Evolutionary conservation across 2,329 filamentous ascomycete species (phyloP).

Genomic region (Aureobasidium sp.): DNA sequence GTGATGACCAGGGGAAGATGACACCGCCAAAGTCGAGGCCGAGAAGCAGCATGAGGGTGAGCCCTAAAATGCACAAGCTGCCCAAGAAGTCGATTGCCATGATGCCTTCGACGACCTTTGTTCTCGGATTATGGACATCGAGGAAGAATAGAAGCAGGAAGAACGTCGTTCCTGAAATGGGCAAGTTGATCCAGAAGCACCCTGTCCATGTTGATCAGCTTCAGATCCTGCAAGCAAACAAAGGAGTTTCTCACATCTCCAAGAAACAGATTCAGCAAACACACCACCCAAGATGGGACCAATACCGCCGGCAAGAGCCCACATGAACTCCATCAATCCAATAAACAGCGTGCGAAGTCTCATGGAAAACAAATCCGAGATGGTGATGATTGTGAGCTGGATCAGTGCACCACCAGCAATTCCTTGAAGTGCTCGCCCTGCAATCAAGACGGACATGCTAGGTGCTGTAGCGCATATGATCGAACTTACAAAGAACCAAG

Average conservation of each 20-base stretch:
- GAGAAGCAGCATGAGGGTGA: conserved; percentile 47
- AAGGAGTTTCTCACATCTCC: conserved; percentile 23
- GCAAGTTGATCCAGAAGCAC: conserved; percentile 49
- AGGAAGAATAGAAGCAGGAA: conserved; percentile 46
- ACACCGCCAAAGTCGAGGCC: conserved; percentile 50
- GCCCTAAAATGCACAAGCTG: conserved; percentile 44
- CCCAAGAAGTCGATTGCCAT: conserved; percentile 50
- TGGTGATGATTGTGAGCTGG: conserved; percentile 45
- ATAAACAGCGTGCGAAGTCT: conserved; percentile 37
- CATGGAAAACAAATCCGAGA: conserved; percentile 50
- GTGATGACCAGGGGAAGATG: conserved; percentile 47
- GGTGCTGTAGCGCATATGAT: conserved; percentile 44
- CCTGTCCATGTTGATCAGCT: background rate
- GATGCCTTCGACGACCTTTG: conserved; percentile 42
- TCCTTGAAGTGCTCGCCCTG: conserved; percentile 48
- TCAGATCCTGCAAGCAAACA: conserved; percentile 13
- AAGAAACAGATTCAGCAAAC: conserved; percentile 31
- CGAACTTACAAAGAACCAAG: conserved; percentile 44
- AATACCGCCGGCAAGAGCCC: conserved; percentile 48
- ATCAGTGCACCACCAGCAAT: conserved; percentile 48
- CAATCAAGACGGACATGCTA: conserved; percentile 47
- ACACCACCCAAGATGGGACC: conserved; percentile 45
- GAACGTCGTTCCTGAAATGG: conserved; percentile 44
- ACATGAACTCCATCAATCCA: conserved; percentile 47
- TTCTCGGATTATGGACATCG: conserved; percentile 50